Percentiles rank a stretch among this genome's conserved stretches.
phyloP scores from a whole-genome alignment of 208 protist species.

The Trichomonas tenax region DNA sequence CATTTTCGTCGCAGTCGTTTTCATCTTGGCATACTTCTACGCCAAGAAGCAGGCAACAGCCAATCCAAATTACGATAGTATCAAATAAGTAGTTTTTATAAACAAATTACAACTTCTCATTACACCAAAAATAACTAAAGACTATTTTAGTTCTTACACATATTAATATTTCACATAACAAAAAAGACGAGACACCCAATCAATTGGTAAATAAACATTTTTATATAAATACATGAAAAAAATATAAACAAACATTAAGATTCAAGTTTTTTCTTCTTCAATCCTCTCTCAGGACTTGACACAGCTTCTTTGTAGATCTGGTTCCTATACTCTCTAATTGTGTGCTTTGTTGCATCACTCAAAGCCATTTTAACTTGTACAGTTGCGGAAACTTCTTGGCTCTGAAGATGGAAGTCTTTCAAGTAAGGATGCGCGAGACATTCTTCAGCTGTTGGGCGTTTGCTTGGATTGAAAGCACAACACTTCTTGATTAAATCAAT shows the following conservation, averaged over 20 bases:
- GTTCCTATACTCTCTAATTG: neutral
- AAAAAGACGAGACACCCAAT: too few species aligned
- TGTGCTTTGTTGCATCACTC: neutral
- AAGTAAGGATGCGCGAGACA: neutral
- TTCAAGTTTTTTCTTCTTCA: neutral
- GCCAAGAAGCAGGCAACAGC: neutral
- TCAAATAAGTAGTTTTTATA: neutral
- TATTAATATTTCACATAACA: too few species aligned
- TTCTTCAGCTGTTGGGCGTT: neutral
- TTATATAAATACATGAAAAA: too few species aligned
- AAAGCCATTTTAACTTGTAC: neutral
- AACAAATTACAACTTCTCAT: too few species aligned
- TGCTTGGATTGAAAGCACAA: neutral
- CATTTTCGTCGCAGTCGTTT: neutral
- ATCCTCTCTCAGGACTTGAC: neutral
- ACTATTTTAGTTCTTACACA: too few species aligned
- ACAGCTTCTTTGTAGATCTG: neutral
- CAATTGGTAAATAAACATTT: too few species aligned
- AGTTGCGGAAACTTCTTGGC: neutral
- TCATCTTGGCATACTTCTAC: neutral
- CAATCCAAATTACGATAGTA: neutral
- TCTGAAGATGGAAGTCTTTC: neutral
- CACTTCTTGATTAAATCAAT: slow-evolving; percentile 9
- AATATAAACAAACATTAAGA: neutral
- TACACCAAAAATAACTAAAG: too few species aligned